Evolutionary conservation across 306 rosid genomes (phyloP), one percentile per base, ranked within the genome.

Genomic region (Vigna reflexopilosa): DNA sequence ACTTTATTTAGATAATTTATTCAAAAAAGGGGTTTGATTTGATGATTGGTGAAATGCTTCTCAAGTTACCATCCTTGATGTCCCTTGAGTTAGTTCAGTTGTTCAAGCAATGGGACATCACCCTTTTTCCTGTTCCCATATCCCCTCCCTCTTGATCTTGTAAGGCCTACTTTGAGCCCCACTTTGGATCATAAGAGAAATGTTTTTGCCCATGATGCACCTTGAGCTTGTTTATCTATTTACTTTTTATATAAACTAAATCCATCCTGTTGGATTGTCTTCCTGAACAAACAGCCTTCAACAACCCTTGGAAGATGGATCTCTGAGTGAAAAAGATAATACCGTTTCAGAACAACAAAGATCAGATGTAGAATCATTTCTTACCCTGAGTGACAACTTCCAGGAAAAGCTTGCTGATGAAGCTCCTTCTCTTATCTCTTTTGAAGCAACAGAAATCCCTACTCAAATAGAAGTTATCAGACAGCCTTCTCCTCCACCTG

Each of bases 401-500:
- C 85, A 52, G 87, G 66, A 51, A 50, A 66, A 58, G 77, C 73
- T 12, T 72, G 70, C 84, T 76, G 84, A 82, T 75, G 92, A 84
- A 81, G 79, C 86, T 77, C 72, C 70, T 86, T 92, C 92, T 55
- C 92, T 93, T 52, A 93, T 93, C 81, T 89, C 96, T 66, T 91
- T 93, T 73, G 98, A 91, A 73, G 56, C 84, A 70, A 71, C 80
- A 67, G 90, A 89, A 75, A 63, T 69, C 77, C 88, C 85, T 69
- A 74, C 86, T 77, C 88, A 61, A 54, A 30, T 83, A 71, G 86
- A 89, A 81, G 73, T 91, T 80, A 85, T 88, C 77, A 85, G 91
- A 81, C 97, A 93, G 84, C 97, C 96, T 83, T 91, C 89, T 78
- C 97, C 97, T 78, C 97, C 97, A 3, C 97, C 98, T 78, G 93